A percentile compares a stretch with the other conserved stretches of the same genome.
Conservation (phyloP, 257 asterid genomes). For the Fraxinus cuspidata region DNA sequence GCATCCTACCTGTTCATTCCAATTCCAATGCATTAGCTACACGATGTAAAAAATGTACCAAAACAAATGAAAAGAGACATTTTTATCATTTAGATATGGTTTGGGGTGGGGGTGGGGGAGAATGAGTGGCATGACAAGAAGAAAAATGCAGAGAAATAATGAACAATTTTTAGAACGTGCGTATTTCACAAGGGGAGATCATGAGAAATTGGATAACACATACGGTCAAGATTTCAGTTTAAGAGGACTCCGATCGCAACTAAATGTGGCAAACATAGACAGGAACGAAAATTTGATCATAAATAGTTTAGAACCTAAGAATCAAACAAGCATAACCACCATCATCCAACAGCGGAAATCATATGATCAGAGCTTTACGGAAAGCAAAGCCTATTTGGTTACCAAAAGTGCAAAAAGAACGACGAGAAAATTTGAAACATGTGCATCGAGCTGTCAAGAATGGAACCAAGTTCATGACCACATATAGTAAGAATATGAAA, state of each 20-base stretch:
- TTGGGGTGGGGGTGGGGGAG: too few species aligned
- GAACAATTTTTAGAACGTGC: background rate
- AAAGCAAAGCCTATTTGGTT: background rate
- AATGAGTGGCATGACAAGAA: background rate
- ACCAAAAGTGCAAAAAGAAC: background rate
- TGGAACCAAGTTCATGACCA: background rate
- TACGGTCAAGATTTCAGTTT: background rate
- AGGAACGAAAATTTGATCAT: too few species aligned
- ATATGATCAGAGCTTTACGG: background rate
- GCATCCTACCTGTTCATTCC: constrained; percentile 73
- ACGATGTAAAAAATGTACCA: background rate
- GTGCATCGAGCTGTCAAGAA: background rate
- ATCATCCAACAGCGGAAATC: background rate
- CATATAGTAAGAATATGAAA: background rate
- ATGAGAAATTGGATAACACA: background rate
- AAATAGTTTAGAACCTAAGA: background rate
- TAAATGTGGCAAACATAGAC: background rate
- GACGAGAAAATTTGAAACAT: background rate
- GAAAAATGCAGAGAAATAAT: background rate
- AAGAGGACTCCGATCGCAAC: background rate
- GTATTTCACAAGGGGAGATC: background rate
- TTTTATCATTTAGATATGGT: background rate
- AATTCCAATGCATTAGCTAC: constrained; percentile 30
- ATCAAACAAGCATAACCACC: background rate
- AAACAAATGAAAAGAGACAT: background rate